A percentile compares a stretch with the other conserved stretches of the same genome.
phyloP scores from a whole-genome alignment of 352 stramenopile species.

The Sclerospora graminicola region DNA sequence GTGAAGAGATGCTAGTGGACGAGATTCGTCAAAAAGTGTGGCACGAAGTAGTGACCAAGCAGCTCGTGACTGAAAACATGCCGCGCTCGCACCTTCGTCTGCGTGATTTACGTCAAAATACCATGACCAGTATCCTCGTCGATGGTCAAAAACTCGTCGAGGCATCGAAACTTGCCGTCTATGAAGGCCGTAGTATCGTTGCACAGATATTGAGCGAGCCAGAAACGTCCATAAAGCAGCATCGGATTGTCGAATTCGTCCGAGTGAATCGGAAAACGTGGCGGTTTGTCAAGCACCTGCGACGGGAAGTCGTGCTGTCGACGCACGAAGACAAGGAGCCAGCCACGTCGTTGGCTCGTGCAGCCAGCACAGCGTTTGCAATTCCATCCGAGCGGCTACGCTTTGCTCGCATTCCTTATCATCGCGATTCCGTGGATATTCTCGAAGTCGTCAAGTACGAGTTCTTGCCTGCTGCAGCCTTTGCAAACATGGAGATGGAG shows the following conservation, averaged over 20 bases:
- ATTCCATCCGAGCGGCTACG: conserved; percentile 41
- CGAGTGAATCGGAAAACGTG: conserved; percentile 55
- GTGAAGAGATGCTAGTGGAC: conserved; percentile 64
- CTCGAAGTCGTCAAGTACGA: conserved; percentile 51
- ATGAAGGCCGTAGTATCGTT: conserved; percentile 68
- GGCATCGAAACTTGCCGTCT: conserved; percentile 57
- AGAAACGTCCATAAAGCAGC: conserved; percentile 30
- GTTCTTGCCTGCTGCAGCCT: conserved; percentile 20
- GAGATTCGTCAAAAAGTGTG: conserved; percentile 51
- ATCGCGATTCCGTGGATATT: conserved; percentile 63
- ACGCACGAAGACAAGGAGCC: conserved; percentile 21
- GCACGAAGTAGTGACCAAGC: conserved; percentile 34
- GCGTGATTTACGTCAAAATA: conserved; percentile 56
- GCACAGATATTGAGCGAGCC: conserved; percentile 53
- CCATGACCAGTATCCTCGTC: conserved; percentile 51
- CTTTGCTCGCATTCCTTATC: conserved; percentile 50
- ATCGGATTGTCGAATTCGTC: conserved; percentile 57
- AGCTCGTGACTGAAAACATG: conserved; percentile 20
- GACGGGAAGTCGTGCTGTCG: conserved; percentile 46
- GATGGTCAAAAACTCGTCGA: conserved; percentile 53
- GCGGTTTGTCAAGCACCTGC: conserved; percentile 48
- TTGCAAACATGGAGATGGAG: conserved; percentile 23
- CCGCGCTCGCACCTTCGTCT: conserved; percentile 40
- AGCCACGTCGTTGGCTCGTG: conserved; percentile 30
- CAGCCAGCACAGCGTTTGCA: conserved; percentile 25